phyloP scores from a whole-genome alignment of 768 basidiomycete genomes.

The Tricholoma bakamatsutake region DNA sequence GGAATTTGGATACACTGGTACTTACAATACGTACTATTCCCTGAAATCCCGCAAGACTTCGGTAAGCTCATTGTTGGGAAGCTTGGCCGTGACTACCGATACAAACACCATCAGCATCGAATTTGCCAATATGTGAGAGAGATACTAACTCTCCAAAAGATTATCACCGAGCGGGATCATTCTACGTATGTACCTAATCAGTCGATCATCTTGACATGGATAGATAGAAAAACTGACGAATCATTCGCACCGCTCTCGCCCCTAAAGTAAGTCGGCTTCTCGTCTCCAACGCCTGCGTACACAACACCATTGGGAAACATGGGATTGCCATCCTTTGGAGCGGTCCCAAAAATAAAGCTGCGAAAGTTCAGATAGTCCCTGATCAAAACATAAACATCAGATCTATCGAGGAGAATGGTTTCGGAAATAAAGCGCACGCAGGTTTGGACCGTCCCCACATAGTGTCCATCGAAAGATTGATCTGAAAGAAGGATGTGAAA shows the following conservation, averaged over 20 bases:
- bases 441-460: constrained; percentile 4
- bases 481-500: neutral
- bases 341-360: constrained; percentile 28
- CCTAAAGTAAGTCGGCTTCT: constrained; percentile 22
- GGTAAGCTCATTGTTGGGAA: constrained; percentile 24
- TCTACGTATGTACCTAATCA: constrained; percentile 3
- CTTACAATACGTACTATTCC: constrained; percentile 10
- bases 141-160: constrained; percentile 18
- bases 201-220: neutral
- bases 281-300: constrained; percentile 25
- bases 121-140: no score
- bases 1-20: neutral
- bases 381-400: constrained; percentile 11
- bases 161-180: constrained; percentile 29
- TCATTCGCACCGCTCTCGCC: constrained; percentile 28
- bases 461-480: constrained; percentile 1
- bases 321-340: constrained; percentile 14
- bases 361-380: constrained; percentile 24
- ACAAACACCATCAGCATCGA: neutral
- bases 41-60: constrained; percentile 26
- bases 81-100: constrained; percentile 6
- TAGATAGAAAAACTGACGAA: constrained; percentile 1
- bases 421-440: constrained; percentile 1
- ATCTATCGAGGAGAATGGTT: neutral
- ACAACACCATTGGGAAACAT: constrained; percentile 29